Percentiles rank a stretch among this genome's conserved stretches.
phyloP scores from a whole-genome alignment of 441 rosid genomes.

The Dalechampia spathulata region DNA sequence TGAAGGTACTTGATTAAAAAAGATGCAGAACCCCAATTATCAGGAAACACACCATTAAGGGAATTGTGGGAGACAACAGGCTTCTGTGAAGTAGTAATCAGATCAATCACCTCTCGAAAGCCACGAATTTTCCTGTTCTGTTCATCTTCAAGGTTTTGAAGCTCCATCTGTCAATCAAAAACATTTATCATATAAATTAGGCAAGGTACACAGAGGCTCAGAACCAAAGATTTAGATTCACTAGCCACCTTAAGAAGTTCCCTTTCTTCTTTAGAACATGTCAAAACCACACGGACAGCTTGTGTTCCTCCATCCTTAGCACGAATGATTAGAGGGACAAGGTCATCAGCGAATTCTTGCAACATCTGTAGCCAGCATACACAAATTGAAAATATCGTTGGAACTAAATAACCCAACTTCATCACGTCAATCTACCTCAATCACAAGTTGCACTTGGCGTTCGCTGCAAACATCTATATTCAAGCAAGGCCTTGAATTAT shows the following conservation, averaged over 20 bases:
- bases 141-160: constrained; percentile 49
- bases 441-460: constrained; percentile 65
- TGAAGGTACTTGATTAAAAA: constrained; percentile 6
- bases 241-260: constrained; percentile 49
- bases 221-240: constrained; percentile 8
- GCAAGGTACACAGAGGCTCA: constrained; percentile 1
- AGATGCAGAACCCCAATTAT: not conserved
- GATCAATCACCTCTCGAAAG: constrained; percentile 83
- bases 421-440: constrained; percentile 42
- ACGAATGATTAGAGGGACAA: constrained; percentile 64
- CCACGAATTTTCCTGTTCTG: constrained; percentile 64
- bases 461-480: constrained; percentile 79
- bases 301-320: constrained; percentile 65
- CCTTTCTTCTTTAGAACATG: constrained; percentile 67
- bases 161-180: constrained; percentile 53
- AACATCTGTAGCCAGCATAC: constrained; percentile 42
- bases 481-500: constrained; percentile 63
- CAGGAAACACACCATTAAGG: constrained; percentile 59
- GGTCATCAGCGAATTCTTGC: constrained; percentile 47
- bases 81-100: constrained; percentile 77
- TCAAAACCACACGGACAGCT: constrained; percentile 61
- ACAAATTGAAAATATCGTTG: not conserved
- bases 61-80: constrained; percentile 72
- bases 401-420: constrained; percentile 9
- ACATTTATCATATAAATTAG: constrained; percentile 4